Percentiles rank a stretch among this genome's conserved stretches.
Conservation (phyloP, 306 rosid species). For the Sicyos edulis region DNA sequence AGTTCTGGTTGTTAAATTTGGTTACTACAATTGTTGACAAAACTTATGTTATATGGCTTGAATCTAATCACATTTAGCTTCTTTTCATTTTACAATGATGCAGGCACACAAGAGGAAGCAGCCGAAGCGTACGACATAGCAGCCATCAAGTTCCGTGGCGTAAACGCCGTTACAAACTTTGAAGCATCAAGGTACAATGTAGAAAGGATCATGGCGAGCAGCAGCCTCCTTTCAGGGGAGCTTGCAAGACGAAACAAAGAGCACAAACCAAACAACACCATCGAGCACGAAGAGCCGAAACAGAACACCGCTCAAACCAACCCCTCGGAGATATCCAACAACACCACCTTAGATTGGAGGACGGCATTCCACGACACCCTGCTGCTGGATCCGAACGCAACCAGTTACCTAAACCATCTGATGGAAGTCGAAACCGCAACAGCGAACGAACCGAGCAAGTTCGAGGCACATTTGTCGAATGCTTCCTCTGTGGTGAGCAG, state of each 20-base stretch:
- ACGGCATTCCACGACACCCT: constrained; percentile 35
- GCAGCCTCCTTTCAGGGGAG: constrained; percentile 69
- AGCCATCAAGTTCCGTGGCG: constrained; percentile 88
- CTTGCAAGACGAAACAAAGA: constrained; percentile 62
- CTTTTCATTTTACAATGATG: neutral
- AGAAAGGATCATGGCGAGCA: constrained; percentile 85
- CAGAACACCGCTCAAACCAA: constrained; percentile 31
- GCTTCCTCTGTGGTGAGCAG: constrained; percentile 75
- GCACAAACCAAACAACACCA: constrained; percentile 25
- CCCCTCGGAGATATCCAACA: constrained; percentile 24
- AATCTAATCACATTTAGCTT: neutral
- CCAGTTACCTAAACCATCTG: constrained; percentile 39
- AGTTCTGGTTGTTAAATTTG: neutral
- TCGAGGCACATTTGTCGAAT: constrained; percentile 57
- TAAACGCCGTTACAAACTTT: constrained; percentile 81
- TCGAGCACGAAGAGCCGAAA: constrained; percentile 26
- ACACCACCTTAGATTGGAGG: constrained; percentile 47
- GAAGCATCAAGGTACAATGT: constrained; percentile 84
- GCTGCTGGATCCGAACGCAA: constrained; percentile 25
- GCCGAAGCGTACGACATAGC: constrained; percentile 97
- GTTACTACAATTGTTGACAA: neutral
- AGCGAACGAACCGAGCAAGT: constrained; percentile 36
- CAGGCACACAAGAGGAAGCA: constrained; percentile 99
- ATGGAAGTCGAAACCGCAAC: constrained; percentile 43
- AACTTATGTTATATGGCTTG: neutral